These are phyloP conservation scores for Striga hermonthica DNA, from an alignment of 305 asterid species.

Conservation along the genomic window DNA sequence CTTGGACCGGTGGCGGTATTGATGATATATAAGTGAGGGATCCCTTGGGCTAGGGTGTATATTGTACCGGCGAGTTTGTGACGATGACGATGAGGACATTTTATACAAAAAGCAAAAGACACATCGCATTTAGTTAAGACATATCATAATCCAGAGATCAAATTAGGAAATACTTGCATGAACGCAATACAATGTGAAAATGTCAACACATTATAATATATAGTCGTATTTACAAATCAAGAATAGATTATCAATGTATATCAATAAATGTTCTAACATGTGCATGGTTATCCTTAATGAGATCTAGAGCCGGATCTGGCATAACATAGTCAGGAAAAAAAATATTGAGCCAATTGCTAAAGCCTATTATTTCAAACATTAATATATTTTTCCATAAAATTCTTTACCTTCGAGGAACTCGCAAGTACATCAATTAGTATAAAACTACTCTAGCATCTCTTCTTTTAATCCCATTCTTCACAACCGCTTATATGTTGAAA, in stretches of 20 bases:
- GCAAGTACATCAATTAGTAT: neutral
- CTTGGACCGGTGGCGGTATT: too few relatives aligned
- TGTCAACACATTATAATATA: neutral
- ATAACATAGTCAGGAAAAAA: constrained; percentile 8
- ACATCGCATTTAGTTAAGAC: constrained; percentile 2
- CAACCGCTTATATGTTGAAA: neutral
- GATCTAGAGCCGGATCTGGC: neutral
- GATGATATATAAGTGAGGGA: too few relatives aligned
- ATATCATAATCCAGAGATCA: constrained; percentile 8
- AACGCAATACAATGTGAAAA: neutral
- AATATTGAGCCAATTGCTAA: constrained; percentile 5
- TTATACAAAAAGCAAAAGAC: too few relatives aligned
- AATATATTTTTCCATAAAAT: constrained; percentile 11
- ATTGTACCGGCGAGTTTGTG: too few relatives aligned
- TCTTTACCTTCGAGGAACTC: neutral
- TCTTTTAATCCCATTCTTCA: constrained; percentile 7
- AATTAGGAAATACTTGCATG: neutral
- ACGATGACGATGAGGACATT: too few relatives aligned
- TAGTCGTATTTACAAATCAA: neutral
- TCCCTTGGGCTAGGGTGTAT: too few relatives aligned
- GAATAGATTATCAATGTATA: neutral
- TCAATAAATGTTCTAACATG: constrained; percentile 1
- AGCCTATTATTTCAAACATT: neutral
- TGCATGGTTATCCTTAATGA: neutral
- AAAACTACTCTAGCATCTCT: constrained; percentile 1